A percentile compares a stretch with the other conserved stretches of the same genome.
Conservation (phyloP, 164 flowering plant genomes). For the Magnolia changhungtana region DNA sequence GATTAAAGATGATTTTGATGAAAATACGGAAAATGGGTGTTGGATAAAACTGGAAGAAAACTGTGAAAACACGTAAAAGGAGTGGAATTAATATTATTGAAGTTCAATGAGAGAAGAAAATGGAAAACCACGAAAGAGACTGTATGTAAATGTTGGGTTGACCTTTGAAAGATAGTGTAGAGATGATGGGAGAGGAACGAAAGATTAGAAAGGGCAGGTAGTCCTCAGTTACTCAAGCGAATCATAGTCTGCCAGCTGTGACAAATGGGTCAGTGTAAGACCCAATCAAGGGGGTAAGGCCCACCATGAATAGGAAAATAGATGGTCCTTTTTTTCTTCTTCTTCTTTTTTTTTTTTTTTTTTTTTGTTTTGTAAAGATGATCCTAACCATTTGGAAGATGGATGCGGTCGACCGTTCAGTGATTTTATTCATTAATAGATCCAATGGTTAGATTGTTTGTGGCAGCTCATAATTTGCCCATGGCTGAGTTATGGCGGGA, state of each 20-base stretch:
- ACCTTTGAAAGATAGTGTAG: slow-evolving; percentile 22
- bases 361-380: too few species aligned
- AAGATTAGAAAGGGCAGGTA: background rate
- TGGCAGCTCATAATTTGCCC: background rate
- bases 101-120: slow-evolving; percentile 4
- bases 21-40: background rate
- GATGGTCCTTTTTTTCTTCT: background rate
- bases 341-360: too few species aligned
- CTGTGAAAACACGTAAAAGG: background rate
- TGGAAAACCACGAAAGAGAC: slow-evolving; percentile 31
- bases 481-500: background rate
- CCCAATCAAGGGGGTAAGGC: too few species aligned
- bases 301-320: background rate
- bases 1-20: background rate
- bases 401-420: background rate
- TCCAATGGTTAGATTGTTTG: background rate
- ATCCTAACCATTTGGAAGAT: background rate
- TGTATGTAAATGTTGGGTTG: slow-evolving; percentile 38
- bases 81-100: slow-evolving; percentile 8
- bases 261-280: background rate
- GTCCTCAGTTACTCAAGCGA: background rate
- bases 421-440: too few species aligned
- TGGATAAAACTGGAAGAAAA: too few species aligned
- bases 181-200: background rate
- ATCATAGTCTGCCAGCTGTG: background rate